These are phyloP conservation scores for Cercophora samala DNA, from an alignment of 495 filamentous ascomycete genomes.

Conservation along the genomic window DNA sequence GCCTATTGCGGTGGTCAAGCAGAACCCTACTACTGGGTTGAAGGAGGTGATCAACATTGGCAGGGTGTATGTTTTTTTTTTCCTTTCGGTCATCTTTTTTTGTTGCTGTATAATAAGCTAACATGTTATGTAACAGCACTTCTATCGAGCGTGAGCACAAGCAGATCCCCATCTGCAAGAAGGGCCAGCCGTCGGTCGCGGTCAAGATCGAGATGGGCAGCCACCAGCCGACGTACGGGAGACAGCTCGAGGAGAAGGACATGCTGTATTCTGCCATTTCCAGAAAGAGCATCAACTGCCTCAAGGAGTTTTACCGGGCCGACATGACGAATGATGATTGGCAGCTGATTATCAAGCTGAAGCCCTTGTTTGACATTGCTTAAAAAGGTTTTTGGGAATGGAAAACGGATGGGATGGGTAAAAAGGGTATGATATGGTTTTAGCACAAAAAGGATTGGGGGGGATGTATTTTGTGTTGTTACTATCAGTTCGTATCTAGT, in stretches of 20 bases:
- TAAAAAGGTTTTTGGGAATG: constrained; percentile 15
- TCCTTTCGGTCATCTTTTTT: constrained; percentile 4
- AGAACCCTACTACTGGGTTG: constrained; percentile 68
- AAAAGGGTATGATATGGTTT: too few species aligned
- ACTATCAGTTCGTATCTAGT: background rate
- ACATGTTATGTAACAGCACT: constrained; percentile 54
- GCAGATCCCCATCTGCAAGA: constrained; percentile 83
- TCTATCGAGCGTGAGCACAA: constrained; percentile 98
- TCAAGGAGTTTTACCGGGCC: constrained; percentile 92
- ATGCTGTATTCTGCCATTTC: constrained; percentile 82
- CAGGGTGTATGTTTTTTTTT: constrained; percentile 76
- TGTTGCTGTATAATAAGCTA: constrained; percentile 2
- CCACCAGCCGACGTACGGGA: constrained; percentile 92
- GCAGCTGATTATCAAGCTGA: constrained; percentile 86
- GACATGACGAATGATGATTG: constrained; percentile 95
- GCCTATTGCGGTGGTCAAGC: constrained; percentile 80
- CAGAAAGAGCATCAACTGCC: constrained; percentile 81
- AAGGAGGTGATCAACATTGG: constrained; percentile 83
- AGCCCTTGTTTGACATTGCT: constrained; percentile 83
- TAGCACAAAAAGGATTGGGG: too few species aligned
- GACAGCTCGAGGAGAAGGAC: constrained; percentile 94
- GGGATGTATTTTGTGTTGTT: too few species aligned
- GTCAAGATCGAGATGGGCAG: constrained; percentile 93
- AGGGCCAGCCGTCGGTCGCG: constrained; percentile 92
- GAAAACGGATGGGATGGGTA: background rate